These are phyloP conservation scores for Carallia pectinifolia DNA, from an alignment of 345 rosid species.

Conservation along the genomic window DNA sequence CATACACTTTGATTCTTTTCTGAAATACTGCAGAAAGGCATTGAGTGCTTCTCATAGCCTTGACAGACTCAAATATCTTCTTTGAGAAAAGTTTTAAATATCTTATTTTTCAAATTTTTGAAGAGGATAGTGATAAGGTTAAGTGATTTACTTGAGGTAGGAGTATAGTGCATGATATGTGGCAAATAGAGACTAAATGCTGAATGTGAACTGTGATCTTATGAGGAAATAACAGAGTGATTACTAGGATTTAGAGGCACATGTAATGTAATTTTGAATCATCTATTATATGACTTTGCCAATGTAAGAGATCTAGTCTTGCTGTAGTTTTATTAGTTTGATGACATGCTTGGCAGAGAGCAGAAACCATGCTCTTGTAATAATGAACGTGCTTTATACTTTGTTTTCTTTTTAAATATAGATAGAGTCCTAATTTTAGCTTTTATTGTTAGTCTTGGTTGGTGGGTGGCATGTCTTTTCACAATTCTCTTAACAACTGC, in stretches of 20 bases:
- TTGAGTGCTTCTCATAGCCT: not conserved
- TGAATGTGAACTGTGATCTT: not conserved
- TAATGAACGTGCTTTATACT: not conserved
- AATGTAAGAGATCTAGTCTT: not conserved
- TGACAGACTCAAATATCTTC: not conserved
- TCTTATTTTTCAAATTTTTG: not conserved
- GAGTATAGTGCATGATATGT: not conserved
- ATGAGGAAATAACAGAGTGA: not conserved
- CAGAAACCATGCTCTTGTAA: not conserved
- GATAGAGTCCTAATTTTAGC: not conserved
- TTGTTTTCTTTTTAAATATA: no score
- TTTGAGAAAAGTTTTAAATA: not conserved
- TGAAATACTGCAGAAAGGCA: not conserved
- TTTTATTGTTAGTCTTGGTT: not conserved
- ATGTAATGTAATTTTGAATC: not conserved
- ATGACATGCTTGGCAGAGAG: not conserved
- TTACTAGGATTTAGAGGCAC: no score
- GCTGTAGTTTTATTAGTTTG: not conserved
- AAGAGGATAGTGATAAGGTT: not conserved
- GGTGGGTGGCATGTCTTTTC: not conserved
- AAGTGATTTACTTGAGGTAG: no score
- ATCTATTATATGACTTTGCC: not conserved
- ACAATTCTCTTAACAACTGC: not conserved
- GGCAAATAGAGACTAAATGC: not conserved
- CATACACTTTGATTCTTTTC: not conserved